phyloP scores from a whole-genome alignment of 768 basidiomycete genomes.

The Piloderma croceum region DNA sequence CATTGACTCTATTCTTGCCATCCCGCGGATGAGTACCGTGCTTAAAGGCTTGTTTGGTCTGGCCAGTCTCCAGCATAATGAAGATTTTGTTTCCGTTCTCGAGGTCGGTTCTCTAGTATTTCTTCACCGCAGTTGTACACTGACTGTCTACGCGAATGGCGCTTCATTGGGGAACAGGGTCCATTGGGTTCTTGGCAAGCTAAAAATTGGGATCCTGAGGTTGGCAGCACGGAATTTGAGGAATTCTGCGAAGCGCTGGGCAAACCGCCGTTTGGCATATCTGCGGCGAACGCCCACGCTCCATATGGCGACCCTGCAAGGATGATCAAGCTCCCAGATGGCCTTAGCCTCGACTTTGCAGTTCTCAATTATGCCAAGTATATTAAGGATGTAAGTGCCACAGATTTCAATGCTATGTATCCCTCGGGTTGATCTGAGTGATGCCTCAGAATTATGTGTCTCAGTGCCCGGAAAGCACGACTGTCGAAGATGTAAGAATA shows the following conservation, averaged over 20 bases:
- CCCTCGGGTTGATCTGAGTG: no score
- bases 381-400: conserved; percentile 54
- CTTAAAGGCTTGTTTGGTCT: conserved; percentile 80
- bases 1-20: conserved; percentile 57
- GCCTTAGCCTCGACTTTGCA: conserved; percentile 49
- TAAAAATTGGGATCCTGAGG: conserved; percentile 80
- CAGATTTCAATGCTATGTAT: neutral
- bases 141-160: neutral
- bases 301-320: conserved; percentile 46
- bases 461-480: conserved; percentile 44
- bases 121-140: neutral
- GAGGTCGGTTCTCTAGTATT: conserved; percentile 35
- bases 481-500: conserved; percentile 46
- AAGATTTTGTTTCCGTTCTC: conserved; percentile 71
- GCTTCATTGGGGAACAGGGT: conserved; percentile 26
- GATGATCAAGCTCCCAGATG: conserved; percentile 41
- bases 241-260: conserved; percentile 59
- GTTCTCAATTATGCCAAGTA: conserved; percentile 72
- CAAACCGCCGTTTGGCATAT: conserved; percentile 33
- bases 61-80: conserved; percentile 57
- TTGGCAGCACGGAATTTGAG: conserved; percentile 58
- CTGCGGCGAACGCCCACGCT: conserved; percentile 25
- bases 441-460: conserved; percentile 45
- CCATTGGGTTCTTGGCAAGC: conserved; percentile 76
- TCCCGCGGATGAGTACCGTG: conserved; percentile 38